Base-by-base conservation (phyloP, 1,139 yeast species). In the Geotrichum cucujoidarum region DNA sequence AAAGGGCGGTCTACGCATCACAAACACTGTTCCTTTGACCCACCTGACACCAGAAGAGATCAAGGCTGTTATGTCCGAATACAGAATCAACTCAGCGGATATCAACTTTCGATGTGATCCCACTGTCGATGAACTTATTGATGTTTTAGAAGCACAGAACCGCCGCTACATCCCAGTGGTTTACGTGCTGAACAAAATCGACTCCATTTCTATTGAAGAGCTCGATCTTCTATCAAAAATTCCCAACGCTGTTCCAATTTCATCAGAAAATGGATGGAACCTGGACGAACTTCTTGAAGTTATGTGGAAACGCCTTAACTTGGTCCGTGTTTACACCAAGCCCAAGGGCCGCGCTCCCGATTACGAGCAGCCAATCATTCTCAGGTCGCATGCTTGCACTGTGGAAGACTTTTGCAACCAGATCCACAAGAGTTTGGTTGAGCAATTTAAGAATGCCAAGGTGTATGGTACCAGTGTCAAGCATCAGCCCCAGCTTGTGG, bases 401-500 rank as follows among this genome's bases (percentile, higher is more conserved):
- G 95, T 92, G 43, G 96, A 86, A 66, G 97, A 92, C 67, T 92
- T 92, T 67, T 94, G 98, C 79, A 88, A 89, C 68, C 86, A 92
- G 56, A 94, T 92, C 59, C 99, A 92, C 73, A 92, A 90, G 70
- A 81, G 92, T 40, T 75, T 92, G 66, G 95, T 90, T 32, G 95
- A 85, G 47, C 95, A 94, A 61, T 94, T 94, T 68, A 84, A 87
- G 69, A 84, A 80, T 60, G 97, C 97, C 1, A 76, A 88, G 56
- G 97, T 92, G 1, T 90, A 75, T 63, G 97, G 97, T 37, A 77
- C 87, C 17, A 83, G 95, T 61, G 97, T 90, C 47, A 92, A 92
- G 72, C 98, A 92, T 67, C 97, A 90, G 68, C 97, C 97, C n/a
- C 98, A 92, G 70, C 79, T 81, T 57, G 97, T 90, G 40, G 98